Evolutionary conservation across 2,329 filamentous ascomycete species (phyloP).

Genomic region (Stylonectria norvegica): DNA sequence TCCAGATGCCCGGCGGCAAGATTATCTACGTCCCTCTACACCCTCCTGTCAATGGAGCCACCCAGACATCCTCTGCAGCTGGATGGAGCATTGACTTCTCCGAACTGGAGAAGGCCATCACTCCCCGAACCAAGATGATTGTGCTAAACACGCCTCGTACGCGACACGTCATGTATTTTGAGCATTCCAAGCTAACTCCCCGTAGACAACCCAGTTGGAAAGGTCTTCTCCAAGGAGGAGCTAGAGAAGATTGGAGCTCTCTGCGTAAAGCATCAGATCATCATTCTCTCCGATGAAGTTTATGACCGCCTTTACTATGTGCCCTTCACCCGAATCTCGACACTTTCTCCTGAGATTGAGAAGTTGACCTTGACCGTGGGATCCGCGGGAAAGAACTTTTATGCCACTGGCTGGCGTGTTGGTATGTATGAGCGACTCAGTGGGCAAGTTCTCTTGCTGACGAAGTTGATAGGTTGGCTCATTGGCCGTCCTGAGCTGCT

Average conservation of each 20-base stretch:
- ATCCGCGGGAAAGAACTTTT: conserved; percentile 97
- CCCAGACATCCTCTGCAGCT: conserved; percentile 74
- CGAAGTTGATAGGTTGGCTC: conserved; percentile 62
- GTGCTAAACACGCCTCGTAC: conserved; percentile 73
- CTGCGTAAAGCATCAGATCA: conserved; percentile 88
- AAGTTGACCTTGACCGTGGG: conserved; percentile 88
- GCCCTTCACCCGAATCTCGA: conserved; percentile 89
- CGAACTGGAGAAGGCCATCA: conserved; percentile 77
- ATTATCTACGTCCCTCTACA: conserved; percentile 95
- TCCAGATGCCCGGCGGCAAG: conserved; percentile 94
- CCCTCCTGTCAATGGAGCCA: conserved; percentile 76
- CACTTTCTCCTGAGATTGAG: conserved; percentile 84
- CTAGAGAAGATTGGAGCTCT: conserved; percentile 81
- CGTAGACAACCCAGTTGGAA: conserved; percentile 88
- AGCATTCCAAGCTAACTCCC: conserved; percentile 7
- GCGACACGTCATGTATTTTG: conserved; percentile 8
- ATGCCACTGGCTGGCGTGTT: conserved; percentile 94
- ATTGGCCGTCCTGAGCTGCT: conserved; percentile 87
- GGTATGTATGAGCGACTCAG: conserved; percentile 41
- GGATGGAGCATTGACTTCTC: conserved; percentile 88
- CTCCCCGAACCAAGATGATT: conserved; percentile 89
- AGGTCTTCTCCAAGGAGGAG: conserved; percentile 84
- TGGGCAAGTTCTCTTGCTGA: no score
- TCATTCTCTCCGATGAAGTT: conserved; percentile 89
- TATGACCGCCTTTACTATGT: conserved; percentile 96